Base-by-base conservation (phyloP, 352 stramenopile genomes). In the Globisporangium iwayamae region DNA sequence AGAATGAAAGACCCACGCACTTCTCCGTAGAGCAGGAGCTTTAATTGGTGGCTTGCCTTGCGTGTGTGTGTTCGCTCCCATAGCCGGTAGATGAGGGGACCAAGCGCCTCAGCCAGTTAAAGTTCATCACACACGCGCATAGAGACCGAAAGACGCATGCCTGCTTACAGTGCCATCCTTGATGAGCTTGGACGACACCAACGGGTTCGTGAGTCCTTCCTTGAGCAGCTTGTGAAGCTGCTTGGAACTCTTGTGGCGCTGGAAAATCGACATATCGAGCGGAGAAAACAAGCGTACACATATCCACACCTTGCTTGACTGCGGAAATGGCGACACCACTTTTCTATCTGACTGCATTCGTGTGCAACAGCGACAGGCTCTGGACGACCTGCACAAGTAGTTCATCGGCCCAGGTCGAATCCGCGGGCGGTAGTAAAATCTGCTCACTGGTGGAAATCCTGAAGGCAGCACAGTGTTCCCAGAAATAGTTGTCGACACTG, bases 151-250 rank as follows among this genome's bases (percentile, higher is more conserved):
- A 20, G 9, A 30, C 11, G 16, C 9, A 41, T 8, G 2, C 14
- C 41, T 43, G 18, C 32, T 32, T 20, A 66, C 43, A 18, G 25
- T 36, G 41, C 83, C 81, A 32, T 89, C 81, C 69, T 92, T 92
- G 55, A 73, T 75, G 20, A 75, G 62, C 68, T 90, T 91, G 16
- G 74, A 68, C 16, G 79, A 62, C 28, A 65, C 59, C 22, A 64
- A 76, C 1, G 85, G 85, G 51, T 80, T 82, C 47, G 70, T 71
- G 38, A 92, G 68, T 65, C 81, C 81, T 52, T 94, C 85, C 48
- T 85, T 90, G 41, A 94, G 72, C 61, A 90, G 78, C 78, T 91
- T 92, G 45, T 89, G 81, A 25, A 94, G 76, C 69, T 94, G 83
- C 46, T 94, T 83, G 0, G 85, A 82, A 68, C 73, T 94, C 75